A percentile compares a stretch with the other conserved stretches of the same genome.
phyloP scores from a whole-genome alignment of 2,329 filamentous ascomycete genomes.

The Aspergillus thermomutatus region DNA sequence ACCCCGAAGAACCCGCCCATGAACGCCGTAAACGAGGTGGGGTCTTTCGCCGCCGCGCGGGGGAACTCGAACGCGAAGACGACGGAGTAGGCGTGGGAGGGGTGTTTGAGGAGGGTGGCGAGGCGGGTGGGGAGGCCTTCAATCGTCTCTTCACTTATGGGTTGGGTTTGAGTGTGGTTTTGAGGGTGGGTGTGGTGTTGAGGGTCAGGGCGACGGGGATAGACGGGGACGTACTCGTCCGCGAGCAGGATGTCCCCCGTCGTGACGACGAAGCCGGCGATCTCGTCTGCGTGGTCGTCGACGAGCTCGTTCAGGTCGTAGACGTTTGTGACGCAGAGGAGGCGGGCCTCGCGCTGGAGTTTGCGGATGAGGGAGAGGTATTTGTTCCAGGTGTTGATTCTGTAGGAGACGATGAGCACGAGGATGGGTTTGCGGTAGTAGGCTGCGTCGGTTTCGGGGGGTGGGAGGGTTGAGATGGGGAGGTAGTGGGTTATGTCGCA shows the following conservation, averaged over 20 bases:
- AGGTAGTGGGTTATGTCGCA: not conserved
- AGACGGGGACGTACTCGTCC: not conserved
- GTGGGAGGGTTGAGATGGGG: not conserved
- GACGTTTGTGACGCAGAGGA: conserved; percentile 1
- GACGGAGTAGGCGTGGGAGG: not conserved
- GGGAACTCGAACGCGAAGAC: conserved; percentile 14
- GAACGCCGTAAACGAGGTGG: conserved; percentile 4
- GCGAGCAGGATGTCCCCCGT: conserved; percentile 6
- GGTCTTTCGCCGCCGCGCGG: not conserved
- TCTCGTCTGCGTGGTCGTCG: not conserved
- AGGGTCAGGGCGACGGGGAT: too few relatives aligned
- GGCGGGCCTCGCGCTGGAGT: conserved; percentile 6
- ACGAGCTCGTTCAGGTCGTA: not conserved
- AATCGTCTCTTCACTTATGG: too few relatives aligned
- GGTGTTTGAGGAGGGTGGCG: not conserved
- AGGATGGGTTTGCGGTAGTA: not conserved
- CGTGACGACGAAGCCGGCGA: conserved; percentile 9
- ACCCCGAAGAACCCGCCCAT: conserved; percentile 4
- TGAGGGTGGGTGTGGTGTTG: too few relatives aligned
- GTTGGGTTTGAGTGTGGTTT: too few relatives aligned
- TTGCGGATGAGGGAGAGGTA: not conserved
- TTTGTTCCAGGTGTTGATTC: not conserved
- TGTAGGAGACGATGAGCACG: not conserved
- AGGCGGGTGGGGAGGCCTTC: conserved; percentile 1
- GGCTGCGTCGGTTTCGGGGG: not conserved